A percentile compares a stretch with the other conserved stretches of the same genome.
Evolutionary conservation across 202 grass and related monocot species (phyloP).

Genomic region (Zoysia matrella): DNA sequence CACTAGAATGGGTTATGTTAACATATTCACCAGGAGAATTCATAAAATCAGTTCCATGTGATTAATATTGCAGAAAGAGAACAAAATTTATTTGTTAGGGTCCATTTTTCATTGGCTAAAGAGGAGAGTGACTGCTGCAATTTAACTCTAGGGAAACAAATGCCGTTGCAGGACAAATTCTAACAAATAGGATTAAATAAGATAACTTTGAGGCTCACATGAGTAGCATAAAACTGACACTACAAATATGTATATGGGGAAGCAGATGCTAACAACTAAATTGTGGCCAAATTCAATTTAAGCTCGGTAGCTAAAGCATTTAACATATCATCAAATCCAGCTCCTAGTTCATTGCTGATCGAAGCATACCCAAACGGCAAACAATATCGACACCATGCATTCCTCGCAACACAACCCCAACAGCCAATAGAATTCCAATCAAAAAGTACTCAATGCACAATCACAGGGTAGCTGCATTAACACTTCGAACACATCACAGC

Average conservation of each 20-base stretch:
- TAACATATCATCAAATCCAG: background rate
- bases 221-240: background rate
- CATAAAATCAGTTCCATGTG: constrained; percentile 9
- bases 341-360: background rate
- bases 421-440: background rate
- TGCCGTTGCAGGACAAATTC: background rate
- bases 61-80: background rate
- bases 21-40: constrained; percentile 14
- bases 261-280: background rate
- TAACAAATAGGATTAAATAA: background rate
- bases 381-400: background rate
- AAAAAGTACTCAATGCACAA: background rate
- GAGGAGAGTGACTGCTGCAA: background rate
- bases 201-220: background rate
- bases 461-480: background rate
- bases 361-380: background rate
- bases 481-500: background rate
- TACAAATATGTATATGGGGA: background rate
- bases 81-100: background rate
- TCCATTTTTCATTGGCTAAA: background rate
- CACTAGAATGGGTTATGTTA: background rate
- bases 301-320: background rate
- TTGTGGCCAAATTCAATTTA: background rate
- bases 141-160: constrained; percentile 15
- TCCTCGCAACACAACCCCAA: background rate